Conservation (phyloP, 441 rosid species). For the Lepidium campestre region DNA sequence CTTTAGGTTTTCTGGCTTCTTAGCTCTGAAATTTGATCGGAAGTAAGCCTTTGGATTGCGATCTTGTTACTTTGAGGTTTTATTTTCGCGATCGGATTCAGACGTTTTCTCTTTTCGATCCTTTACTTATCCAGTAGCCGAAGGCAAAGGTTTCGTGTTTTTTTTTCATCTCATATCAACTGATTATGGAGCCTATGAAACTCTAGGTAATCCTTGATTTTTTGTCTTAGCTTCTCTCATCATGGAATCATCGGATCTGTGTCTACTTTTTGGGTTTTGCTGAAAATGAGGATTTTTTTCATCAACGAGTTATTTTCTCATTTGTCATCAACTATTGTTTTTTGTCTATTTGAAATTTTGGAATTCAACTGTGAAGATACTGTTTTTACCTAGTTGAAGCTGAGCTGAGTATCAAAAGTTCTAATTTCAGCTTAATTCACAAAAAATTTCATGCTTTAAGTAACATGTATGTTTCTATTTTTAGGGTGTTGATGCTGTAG, state of each 20-base stretch:
- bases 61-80: neutral
- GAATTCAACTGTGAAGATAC: constrained; percentile 4
- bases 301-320: neutral
- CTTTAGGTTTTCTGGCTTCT: constrained; percentile 13
- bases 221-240: neutral
- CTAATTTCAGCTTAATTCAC: constrained; percentile 5
- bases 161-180: constrained; percentile 1
- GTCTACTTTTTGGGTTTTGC: constrained; percentile 1
- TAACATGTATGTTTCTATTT: neutral
- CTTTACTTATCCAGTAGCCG: neutral
- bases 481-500: neutral
- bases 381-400: neutral
- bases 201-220: constrained; percentile 10
- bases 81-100: neutral
- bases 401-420: constrained; percentile 13
- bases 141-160: constrained; percentile 2
- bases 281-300: neutral
- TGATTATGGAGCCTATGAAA: constrained; percentile 1
- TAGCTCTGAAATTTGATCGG: neutral
- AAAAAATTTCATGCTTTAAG: neutral
- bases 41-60: neutral
- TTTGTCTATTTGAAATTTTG: neutral
- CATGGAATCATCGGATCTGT: constrained; percentile 23
- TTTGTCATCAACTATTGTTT: neutral
- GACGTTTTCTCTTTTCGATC: neutral